Evolutionary conservation across 352 stramenopile genomes (phyloP), one percentile per base, ranked within the genome.

Genomic region (Pythium apleroticum): DNA sequence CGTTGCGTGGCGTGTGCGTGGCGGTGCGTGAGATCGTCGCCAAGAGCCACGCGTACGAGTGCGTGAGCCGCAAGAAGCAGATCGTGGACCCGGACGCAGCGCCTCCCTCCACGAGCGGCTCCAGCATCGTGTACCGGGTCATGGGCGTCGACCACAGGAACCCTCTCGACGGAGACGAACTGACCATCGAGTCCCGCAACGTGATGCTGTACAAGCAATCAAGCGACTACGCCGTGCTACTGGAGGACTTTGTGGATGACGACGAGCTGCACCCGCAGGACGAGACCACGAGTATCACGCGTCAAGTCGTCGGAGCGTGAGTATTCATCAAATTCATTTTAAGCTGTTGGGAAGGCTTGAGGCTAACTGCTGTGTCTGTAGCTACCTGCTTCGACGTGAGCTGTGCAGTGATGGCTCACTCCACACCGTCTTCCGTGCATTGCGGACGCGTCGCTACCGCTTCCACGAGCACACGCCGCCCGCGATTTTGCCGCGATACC

Each of bases 171-270:
- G 54, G 35, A n/a, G 54, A 60, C 17, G 54, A 60, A 2, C 22
- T 60, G 8, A 19, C 25, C 35, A 69, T 82, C 17, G 68, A 71
- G 31, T 74, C 30, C 31, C 68, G 35, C 31, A 59, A 60, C 30
- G 57, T 63, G 48, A 67, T 46, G 5, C 53, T 64, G 59, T 76
- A 65, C 63, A 65, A 66, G 35, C 45, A 66, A 27, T 66, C 63
- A 0, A 41, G 60, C 12, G 45, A 61, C 41, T 69, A 72, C 54
- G 68, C 48, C 20, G 30, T 74, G 22, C 20, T 65, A 28, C 11
- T 74, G 2, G 77, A 59, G 64, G 68, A 74, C 55, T 72, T 65
- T 59, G 57, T 77, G 1, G 69, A 73, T 33, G 56, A 60, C 31
- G 68, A 74, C 31, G 68, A 74, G n/a, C 43, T 74, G 9, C 68